Evolutionary conservation across 495 filamentous ascomycete genomes (phyloP), one percentile per base, ranked within the genome.

Genomic region (Amniculicola lignicola): DNA sequence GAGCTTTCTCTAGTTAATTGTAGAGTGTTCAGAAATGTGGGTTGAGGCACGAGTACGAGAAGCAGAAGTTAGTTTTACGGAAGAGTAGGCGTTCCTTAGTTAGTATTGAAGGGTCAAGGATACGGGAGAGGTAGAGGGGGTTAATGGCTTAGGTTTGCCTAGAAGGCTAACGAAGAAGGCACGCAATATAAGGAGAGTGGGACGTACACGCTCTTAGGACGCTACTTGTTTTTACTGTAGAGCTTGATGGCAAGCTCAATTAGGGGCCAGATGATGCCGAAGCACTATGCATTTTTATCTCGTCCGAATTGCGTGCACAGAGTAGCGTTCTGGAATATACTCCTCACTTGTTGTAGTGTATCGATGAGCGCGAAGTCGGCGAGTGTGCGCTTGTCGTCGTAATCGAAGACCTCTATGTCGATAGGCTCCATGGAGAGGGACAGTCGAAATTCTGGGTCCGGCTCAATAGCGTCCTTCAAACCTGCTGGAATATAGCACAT

Each of bases 241-340:
- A 59, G 29, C 3, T 46, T 19, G 16, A 59, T 59, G n/a, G 47
- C 55, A 11, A 59, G 46, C 36, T 39, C 18, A 38, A 59, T 16
- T 22, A 59, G 48, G 39, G 55, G 55, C 29, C 39, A 33, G 27
- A 59, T 48, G 21, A 59, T 40, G 40, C 53, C 29, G 41, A 37
- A 10, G 48, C 46, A 59, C 55, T 41, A 52, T 18, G 55, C 47
- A 47, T 59, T 59, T 48, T 59, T 19, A 47, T 59, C 55, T 18
- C 48, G 47, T 18, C 44, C 33, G n/a, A 37, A 47, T 22, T 51
- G 29, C 28, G 46, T 52, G 24, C 47, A 59, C 28, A 52, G 47
- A 15, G 47, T 39, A 47, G 55, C 47, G 28, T 53, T 51, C 12
- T 45, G n/a, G 29, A 59, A 52, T 12, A 59, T 59, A 15, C 53